phyloP scores from a whole-genome alignment of 2,329 filamentous ascomycete species.

The Fusarium concolor region DNA sequence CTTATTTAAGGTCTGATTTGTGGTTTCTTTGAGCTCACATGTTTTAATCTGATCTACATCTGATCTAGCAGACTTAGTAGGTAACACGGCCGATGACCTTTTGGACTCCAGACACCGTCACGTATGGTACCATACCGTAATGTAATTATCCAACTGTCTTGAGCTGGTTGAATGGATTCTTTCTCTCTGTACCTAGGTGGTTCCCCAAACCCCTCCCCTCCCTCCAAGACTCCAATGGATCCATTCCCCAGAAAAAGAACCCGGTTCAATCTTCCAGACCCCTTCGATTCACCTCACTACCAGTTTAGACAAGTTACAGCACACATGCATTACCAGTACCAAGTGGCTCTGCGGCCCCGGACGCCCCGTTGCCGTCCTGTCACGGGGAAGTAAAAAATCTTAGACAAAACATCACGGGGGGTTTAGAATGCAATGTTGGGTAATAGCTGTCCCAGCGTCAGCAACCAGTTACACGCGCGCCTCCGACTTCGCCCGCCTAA shows the following conservation, averaged over 20 bases:
- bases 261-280: constrained; percentile 36
- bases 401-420: constrained; percentile 35
- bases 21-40: constrained; percentile 8
- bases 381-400: constrained; percentile 38
- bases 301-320: constrained; percentile 30
- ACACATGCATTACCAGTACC: constrained; percentile 35
- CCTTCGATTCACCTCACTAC: constrained; percentile 33
- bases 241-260: constrained; percentile 34
- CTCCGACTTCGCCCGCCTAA: constrained; percentile 41
- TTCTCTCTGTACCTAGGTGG: no score
- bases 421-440: constrained; percentile 38
- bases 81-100: not conserved
- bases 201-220: constrained; percentile 17
- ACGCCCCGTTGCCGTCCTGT: constrained; percentile 32
- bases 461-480: constrained; percentile 18
- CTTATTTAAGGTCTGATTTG: constrained; percentile 14
- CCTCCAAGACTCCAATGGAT: constrained; percentile 17
- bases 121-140: not conserved
- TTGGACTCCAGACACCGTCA: not conserved
- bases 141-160: not conserved
- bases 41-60: constrained; percentile 41
- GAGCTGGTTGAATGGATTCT: no score
- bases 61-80: constrained; percentile 29
- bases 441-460: constrained; percentile 39
- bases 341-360: constrained; percentile 30